phyloP scores from a whole-genome alignment of 2,329 filamentous ascomycete genomes.

The Cytospora piceae region DNA sequence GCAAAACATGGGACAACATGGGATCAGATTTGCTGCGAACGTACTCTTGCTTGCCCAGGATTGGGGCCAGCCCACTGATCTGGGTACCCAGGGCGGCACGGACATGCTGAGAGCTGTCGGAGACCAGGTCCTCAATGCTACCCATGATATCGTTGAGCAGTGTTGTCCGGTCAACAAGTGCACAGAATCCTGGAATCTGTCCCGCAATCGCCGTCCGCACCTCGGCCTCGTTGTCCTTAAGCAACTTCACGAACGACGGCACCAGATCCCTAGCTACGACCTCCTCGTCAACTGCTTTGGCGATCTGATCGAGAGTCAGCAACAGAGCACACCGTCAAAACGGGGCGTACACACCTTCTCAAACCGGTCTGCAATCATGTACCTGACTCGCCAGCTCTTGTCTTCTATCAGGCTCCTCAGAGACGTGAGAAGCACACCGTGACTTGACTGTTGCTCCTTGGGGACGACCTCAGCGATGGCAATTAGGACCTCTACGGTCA shows the following conservation, averaged over 20 bases:
- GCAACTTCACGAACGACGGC: conserved; percentile 93
- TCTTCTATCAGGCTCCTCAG: conserved; percentile 94
- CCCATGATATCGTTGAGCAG: conserved; percentile 96
- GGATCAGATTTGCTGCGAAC: conserved; percentile 38
- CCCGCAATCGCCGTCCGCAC: conserved; percentile 96
- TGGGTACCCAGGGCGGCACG: conserved; percentile 93
- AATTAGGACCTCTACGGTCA: conserved; percentile 96
- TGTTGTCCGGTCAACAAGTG: conserved; percentile 81
- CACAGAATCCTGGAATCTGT: conserved; percentile 97
- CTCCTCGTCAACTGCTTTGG: conserved; percentile 97
- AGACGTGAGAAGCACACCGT: conserved; percentile 88
- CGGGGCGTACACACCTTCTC: conserved; percentile 71
- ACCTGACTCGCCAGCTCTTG: conserved; percentile 98
- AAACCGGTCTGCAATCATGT: conserved; percentile 98
- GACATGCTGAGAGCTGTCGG: conserved; percentile 95
- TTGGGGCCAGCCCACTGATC: conserved; percentile 94
- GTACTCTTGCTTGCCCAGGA: conserved; percentile 96
- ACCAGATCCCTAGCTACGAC: conserved; percentile 92
- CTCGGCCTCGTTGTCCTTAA: conserved; percentile 98
- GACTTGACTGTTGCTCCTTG: conserved; percentile 96
- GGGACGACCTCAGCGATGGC: conserved; percentile 96
- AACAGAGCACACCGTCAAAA: neutral
- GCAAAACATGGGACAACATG: conserved; percentile 5
- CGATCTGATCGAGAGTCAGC: conserved; percentile 65
- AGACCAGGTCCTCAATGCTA: conserved; percentile 93